These are phyloP conservation scores for Echinochloa phyllopogon DNA, from an alignment of 176 grass and related monocot genomes.

Conservation along the genomic window DNA sequence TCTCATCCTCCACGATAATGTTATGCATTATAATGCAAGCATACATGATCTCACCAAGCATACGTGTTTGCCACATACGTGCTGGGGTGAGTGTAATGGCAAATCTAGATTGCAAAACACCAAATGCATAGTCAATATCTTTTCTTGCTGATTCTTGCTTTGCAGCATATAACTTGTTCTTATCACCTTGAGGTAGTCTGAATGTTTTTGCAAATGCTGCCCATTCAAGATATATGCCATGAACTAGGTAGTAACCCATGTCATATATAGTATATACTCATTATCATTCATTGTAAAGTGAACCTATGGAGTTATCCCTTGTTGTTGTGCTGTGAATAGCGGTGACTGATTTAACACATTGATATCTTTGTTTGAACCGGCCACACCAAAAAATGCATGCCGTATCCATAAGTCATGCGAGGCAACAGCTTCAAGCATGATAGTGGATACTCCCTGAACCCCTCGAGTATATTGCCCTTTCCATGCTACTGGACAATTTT, in stretches of 20 bases:
- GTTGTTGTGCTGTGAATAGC: not conserved
- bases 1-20: not conserved
- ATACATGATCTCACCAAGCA: slow-evolving; percentile 6
- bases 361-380: too few species aligned
- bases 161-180: not conserved
- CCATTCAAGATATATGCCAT: not conserved
- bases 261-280: too few species aligned
- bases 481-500: slow-evolving; percentile 3
- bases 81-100: not conserved
- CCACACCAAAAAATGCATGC: too few species aligned
- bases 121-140: slow-evolving; percentile 24
- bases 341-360: too few species aligned
- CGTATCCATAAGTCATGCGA: not conserved
- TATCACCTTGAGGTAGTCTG: not conserved
- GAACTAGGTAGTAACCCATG: not conserved
- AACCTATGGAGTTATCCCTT: not conserved
- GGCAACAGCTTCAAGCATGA: slow-evolving; percentile 21
- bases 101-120: not conserved
- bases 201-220: not conserved
- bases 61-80: not conserved
- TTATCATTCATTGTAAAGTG: not conserved
- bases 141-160: not conserved
- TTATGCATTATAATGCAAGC: slow-evolving; percentile 1
- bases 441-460: not conserved
- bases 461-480: not conserved